Evolutionary conservation across 225 moss, liverwort and hornwort genomes (phyloP).

Genomic region (Bryum argenteum): DNA sequence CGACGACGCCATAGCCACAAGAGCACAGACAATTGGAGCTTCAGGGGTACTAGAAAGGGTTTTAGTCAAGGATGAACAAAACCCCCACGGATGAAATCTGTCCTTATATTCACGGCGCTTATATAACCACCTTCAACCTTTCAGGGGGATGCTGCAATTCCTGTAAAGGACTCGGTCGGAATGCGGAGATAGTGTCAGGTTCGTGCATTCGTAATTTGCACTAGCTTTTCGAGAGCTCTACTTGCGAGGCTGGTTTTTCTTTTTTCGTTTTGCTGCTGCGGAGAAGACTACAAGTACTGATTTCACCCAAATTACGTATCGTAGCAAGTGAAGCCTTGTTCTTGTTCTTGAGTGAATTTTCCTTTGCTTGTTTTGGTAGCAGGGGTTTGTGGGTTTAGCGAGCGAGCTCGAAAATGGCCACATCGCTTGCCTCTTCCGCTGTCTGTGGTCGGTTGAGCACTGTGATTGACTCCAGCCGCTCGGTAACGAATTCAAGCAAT

Average conservation of each 20-base stretch:
- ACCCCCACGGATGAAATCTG: slow-evolving; percentile 25
- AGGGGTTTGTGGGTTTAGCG: slow-evolving; percentile 1
- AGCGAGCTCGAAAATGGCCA: slow-evolving; percentile 31
- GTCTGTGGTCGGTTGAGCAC: slow-evolving; percentile 20
- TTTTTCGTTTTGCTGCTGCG: background rate
- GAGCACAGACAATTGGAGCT: background rate
- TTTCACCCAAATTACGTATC: too few relatives aligned
- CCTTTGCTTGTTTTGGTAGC: background rate
- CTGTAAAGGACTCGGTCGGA: too few relatives aligned
- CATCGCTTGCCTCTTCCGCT: slow-evolving; percentile 33
- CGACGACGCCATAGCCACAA: slow-evolving; percentile 40
- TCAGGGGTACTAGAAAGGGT: background rate
- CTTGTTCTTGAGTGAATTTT: background rate
- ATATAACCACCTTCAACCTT: background rate
- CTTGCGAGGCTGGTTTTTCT: background rate
- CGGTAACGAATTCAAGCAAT: slow-evolving; percentile 13
- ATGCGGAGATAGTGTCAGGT: too few relatives aligned
- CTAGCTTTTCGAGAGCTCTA: background rate
- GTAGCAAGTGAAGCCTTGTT: background rate
- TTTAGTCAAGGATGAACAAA: slow-evolving; percentile 4
- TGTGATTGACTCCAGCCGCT: slow-evolving; percentile 15
- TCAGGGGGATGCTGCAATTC: background rate
- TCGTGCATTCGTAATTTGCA: too few relatives aligned
- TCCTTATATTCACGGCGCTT: background rate
- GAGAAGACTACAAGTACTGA: background rate